Evolutionary conservation across 176 grass and related monocot genomes (phyloP).

Genomic region (Musa schizocarpa): DNA sequence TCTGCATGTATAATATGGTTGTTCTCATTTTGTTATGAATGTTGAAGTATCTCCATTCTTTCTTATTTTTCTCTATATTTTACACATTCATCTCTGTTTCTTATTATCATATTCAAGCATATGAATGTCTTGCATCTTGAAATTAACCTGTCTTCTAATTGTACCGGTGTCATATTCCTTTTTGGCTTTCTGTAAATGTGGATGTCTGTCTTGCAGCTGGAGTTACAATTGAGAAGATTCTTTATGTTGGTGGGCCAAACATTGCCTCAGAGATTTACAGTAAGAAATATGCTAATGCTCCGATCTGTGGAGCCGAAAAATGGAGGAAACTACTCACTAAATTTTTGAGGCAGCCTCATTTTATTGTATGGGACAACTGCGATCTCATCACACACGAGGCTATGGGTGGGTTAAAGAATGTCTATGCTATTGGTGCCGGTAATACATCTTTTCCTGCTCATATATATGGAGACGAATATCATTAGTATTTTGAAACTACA

Average conservation of each 20-base stretch:
- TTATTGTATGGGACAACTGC: constrained; percentile 96
- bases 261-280: constrained; percentile 98
- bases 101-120: background rate
- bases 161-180: background rate
- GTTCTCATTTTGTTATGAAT: background rate
- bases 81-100: background rate
- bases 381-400: constrained; percentile 94
- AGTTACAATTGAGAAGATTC: constrained; percentile 77
- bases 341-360: constrained; percentile 96
- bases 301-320: constrained; percentile 84
- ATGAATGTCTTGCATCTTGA: background rate
- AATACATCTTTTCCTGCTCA: constrained; percentile 22
- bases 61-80: background rate
- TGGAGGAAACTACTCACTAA: constrained; percentile 91
- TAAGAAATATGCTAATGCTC: constrained; percentile 92
- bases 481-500: background rate
- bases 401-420: constrained; percentile 98
- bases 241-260: constrained; percentile 93
- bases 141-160: background rate
- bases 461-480: constrained; percentile 7
- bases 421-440: constrained; percentile 94
- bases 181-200: constrained; percentile 11
- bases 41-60: background rate
- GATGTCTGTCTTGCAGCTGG: constrained; percentile 48
- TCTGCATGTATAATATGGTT: background rate